Evolutionary conservation across 768 basidiomycete species (phyloP).

Genomic region (Termitomyces sp.): DNA sequence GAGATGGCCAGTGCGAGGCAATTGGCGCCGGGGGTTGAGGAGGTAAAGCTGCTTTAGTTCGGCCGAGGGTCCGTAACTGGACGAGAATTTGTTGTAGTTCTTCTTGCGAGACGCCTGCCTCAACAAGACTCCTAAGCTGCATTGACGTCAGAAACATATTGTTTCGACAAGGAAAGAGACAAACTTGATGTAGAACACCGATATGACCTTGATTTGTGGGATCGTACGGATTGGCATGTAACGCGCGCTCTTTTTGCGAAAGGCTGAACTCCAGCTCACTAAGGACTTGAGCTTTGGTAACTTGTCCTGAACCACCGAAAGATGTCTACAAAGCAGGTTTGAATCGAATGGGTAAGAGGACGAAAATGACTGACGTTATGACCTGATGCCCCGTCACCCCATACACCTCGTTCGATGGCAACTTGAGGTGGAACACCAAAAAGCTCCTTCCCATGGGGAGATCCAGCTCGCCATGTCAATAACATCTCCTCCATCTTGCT

Average conservation of each 20-base stretch:
- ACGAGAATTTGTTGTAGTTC: slow-evolving; percentile 72
- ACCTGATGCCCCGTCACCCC: slow-evolving; percentile 51
- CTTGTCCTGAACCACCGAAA: slow-evolving; percentile 36
- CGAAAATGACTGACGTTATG: slow-evolving; percentile 29
- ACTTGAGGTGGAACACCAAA: slow-evolving; percentile 79
- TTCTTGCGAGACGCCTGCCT: slow-evolving; percentile 73
- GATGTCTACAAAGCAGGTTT: slow-evolving; percentile 20
- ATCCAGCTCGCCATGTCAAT: slow-evolving; percentile 88
- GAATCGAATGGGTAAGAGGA: slow-evolving; percentile 2
- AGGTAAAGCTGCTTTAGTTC: slow-evolving; percentile 32
- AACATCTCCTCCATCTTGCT: slow-evolving; percentile 99
- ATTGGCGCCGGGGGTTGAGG: slow-evolving; percentile 15
- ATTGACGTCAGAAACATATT: not conserved
- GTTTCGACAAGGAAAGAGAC: slow-evolving; percentile 15
- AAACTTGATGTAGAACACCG: slow-evolving; percentile 73
- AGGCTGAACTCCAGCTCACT: slow-evolving; percentile 80
- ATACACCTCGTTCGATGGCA: slow-evolving; percentile 80
- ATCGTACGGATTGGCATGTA: slow-evolving; percentile 75
- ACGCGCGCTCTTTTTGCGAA: slow-evolving; percentile 68
- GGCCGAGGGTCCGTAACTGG: slow-evolving; percentile 61
- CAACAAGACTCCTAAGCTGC: slow-evolving; percentile 67
- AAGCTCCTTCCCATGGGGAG: slow-evolving; percentile 72
- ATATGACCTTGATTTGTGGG: slow-evolving; percentile 63
- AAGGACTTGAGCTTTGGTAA: slow-evolving; percentile 75
- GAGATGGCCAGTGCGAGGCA: slow-evolving; percentile 16